Evolutionary conservation across 2,329 filamentous ascomycete genomes (phyloP), one percentile per base, ranked within the genome.

Genomic region (Cordyceps tenuipes): DNA sequence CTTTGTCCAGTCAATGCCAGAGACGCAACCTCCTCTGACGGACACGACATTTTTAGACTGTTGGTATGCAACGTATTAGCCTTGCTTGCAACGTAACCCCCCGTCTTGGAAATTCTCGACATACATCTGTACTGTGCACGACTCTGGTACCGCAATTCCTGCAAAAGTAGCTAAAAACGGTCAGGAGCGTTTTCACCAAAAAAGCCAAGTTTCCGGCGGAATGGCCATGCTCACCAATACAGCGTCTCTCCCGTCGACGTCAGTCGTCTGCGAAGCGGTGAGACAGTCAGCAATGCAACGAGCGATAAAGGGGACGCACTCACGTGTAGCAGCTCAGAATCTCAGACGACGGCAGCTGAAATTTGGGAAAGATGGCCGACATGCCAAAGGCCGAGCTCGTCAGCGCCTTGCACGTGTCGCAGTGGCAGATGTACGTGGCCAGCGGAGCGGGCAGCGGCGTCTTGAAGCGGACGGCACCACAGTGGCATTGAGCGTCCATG

Each of bases 391-490:
- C 84, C 8, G 84, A 85, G 58, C 82, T 77, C 34, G 84, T 83
- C 73, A 89, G 86, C 61, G 81, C 78, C 52, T 82, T 80, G 70
- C 87, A 90, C 68, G 86, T 80, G 59, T 76, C 72, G 71, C 87
- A 90, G 73, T 89, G 87, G 73, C 87, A 90, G 68, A 89, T 83
- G 70, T 86, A 89, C 55, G 89, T 74, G n/a, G 80, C 81, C 48
- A 87, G 72, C 0, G 87, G 86, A 61, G 80, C 75, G 3, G 77
- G 70, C 0, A 80, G 72, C 1, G 87, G 84, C 34, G 85, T 88
- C 63, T 76, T 81, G 75, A 89, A 89, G 43, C 69, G 67, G 57
- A 89, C 78, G 17, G 79, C 73, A 57, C 84, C 83, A 74, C 87
- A 90, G 70, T 88, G 84, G 68, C 86, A 89, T 57, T 75, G 74